These are phyloP conservation scores for Debaryomyces psychrophilus DNA, from an alignment of 1,139 yeast genomes.

Conservation along the genomic window DNA sequence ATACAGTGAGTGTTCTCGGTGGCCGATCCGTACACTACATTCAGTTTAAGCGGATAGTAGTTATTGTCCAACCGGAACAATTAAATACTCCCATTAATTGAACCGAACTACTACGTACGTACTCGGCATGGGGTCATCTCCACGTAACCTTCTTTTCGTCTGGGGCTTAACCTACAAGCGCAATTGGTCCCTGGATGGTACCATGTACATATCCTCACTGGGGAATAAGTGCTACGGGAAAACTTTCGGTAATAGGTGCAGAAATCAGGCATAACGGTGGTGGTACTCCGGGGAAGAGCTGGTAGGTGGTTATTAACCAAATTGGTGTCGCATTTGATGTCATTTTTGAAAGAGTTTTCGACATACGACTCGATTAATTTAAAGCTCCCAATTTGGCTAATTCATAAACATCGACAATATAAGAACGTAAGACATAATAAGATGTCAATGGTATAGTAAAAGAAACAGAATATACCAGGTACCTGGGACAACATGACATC, in stretches of 20 bases:
- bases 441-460: not conserved
- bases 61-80: not conserved
- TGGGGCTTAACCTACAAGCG: no score
- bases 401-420: conserved; percentile 3
- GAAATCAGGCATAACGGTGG: not conserved
- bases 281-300: not conserved
- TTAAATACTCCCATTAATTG: not conserved
- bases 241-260: not conserved
- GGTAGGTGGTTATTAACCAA: not conserved
- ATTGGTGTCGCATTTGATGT: not conserved
- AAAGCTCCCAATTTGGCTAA: conserved; percentile 3
- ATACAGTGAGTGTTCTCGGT: not conserved
- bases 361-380: conserved; percentile 1
- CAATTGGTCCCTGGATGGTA: no score
- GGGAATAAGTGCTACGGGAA: not conserved
- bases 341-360: not conserved
- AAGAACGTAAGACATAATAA: not conserved
- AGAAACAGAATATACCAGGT: not conserved
- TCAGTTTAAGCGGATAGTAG: not conserved
- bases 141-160: not conserved
- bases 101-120: not conserved
- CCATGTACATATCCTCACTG: not conserved
- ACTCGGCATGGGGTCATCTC: not conserved
- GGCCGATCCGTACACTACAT: not conserved
- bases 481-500: conserved; percentile 10